Evolutionary conservation across 2,329 filamentous ascomycete genomes (phyloP).

Genomic region (Mollisia scopiformis): DNA sequence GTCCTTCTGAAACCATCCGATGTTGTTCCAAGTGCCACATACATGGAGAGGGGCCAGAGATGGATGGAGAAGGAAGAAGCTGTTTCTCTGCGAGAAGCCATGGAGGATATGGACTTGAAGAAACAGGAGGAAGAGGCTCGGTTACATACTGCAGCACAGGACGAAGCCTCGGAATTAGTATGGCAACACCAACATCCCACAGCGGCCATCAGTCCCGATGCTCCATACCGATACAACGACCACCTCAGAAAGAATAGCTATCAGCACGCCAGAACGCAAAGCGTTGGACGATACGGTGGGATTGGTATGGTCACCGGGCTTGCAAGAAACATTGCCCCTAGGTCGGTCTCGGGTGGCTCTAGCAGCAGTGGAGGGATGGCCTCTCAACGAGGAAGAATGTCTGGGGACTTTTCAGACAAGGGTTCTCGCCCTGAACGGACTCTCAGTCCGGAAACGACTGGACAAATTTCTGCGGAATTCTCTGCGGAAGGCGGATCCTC

Average conservation of each 20-base stretch:
- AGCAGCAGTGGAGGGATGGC: constrained; percentile 38
- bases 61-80: constrained; percentile 85
- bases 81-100: constrained; percentile 68
- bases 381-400: constrained; percentile 38
- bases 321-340: constrained; percentile 31
- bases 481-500: constrained; percentile 16
- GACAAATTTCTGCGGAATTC: constrained; percentile 29
- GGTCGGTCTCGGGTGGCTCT: constrained; percentile 37
- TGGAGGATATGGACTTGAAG: constrained; percentile 72
- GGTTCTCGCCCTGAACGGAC: constrained; percentile 15
- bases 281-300: constrained; percentile 52
- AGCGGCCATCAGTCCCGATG: constrained; percentile 58
- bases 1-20: constrained; percentile 59
- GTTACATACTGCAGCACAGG: constrained; percentile 70
- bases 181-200: constrained; percentile 72
- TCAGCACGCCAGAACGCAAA: constrained; percentile 66
- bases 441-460: constrained; percentile 21
- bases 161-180: constrained; percentile 79
- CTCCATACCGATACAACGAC: constrained; percentile 68
- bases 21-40: constrained; percentile 67
- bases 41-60: constrained; percentile 73
- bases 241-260: constrained; percentile 75
- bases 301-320: constrained; percentile 44
- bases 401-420: constrained; percentile 33
- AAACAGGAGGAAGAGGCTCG: constrained; percentile 59